Evolutionary conservation across 805 yeast species (phyloP).

Genomic region (Yarrowia sp.): DNA sequence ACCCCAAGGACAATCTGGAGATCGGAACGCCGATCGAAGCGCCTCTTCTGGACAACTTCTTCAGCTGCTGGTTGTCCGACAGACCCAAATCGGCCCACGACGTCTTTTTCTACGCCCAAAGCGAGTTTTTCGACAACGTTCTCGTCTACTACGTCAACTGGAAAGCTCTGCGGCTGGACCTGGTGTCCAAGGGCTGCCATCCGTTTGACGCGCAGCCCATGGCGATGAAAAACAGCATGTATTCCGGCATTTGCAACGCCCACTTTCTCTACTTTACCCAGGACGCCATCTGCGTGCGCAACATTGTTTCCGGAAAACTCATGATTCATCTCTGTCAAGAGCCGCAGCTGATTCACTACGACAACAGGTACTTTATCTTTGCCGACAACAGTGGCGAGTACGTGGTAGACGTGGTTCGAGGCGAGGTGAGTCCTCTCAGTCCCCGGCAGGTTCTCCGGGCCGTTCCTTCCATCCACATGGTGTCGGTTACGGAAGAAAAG

Average conservation of each 20-base stretch:
- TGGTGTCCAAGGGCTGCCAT: not conserved
- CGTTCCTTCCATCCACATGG: not conserved
- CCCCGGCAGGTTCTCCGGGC: not conserved
- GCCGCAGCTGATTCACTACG: not conserved
- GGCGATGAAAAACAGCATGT: conserved; percentile 3
- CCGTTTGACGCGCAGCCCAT: not conserved
- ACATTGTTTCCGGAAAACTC: not conserved
- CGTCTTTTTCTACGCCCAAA: not conserved
- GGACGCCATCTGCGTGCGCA: not conserved
- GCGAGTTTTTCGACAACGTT: not conserved
- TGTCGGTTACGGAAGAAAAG: not conserved
- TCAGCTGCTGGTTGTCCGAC: not conserved
- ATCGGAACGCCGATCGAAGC: not conserved
- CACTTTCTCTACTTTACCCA: not conserved
- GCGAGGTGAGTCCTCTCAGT: not conserved
- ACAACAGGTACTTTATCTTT: not conserved
- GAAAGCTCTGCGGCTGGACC: not conserved
- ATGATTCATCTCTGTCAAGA: not conserved
- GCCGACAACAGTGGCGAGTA: not conserved
- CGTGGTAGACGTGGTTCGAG: not conserved
- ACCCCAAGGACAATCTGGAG: not conserved
- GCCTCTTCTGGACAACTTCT: not conserved
- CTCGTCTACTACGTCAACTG: conserved; percentile 15
- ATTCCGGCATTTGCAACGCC: not conserved
- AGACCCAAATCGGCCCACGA: not conserved